phyloP scores from a whole-genome alignment of 176 grass and related monocot species.

The Eleusine coracana region DNA sequence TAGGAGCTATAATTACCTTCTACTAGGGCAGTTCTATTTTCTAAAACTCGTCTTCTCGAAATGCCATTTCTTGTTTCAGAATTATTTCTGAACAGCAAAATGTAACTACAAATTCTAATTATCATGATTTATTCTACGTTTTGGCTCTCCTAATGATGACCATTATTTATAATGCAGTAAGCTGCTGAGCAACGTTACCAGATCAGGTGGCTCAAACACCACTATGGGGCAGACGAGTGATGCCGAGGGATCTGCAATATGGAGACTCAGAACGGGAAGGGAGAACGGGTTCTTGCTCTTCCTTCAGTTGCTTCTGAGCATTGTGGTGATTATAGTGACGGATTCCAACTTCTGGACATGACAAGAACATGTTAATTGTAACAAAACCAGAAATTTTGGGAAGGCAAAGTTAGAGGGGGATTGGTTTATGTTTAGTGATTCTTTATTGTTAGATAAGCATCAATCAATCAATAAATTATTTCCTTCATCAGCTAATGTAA shows the following conservation, averaged over 20 bases:
- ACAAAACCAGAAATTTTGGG: conserved; percentile 42
- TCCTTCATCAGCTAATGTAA: neutral
- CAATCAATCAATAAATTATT: conserved; percentile 26
- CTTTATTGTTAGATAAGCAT: conserved; percentile 61
- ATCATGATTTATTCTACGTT: neutral
- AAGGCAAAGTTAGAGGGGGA: conserved; percentile 10
- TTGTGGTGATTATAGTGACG: conserved; percentile 31
- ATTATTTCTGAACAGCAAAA: neutral
- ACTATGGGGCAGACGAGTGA: conserved; percentile 41
- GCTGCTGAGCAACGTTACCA: conserved; percentile 46
- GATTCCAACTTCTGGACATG: conserved; percentile 72
- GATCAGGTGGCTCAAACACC: conserved; percentile 35
- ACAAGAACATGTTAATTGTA: conserved; percentile 32
- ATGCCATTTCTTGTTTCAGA: neutral
- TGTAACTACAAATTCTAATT: neutral
- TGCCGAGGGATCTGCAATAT: conserved; percentile 40
- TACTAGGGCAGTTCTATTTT: neutral
- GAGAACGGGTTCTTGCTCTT: conserved; percentile 33
- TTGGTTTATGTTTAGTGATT: conserved; percentile 46
- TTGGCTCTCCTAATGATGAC: conserved; percentile 17
- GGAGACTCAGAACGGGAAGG: conserved; percentile 60
- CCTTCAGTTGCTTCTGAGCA: conserved; percentile 52
- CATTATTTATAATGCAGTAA: conserved; percentile 53
- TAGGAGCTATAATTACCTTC: neutral
- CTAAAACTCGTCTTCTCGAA: no score